Evolutionary conservation across 2,329 filamentous ascomycete species (phyloP).

Genomic region (Aspergillus sp.): DNA sequence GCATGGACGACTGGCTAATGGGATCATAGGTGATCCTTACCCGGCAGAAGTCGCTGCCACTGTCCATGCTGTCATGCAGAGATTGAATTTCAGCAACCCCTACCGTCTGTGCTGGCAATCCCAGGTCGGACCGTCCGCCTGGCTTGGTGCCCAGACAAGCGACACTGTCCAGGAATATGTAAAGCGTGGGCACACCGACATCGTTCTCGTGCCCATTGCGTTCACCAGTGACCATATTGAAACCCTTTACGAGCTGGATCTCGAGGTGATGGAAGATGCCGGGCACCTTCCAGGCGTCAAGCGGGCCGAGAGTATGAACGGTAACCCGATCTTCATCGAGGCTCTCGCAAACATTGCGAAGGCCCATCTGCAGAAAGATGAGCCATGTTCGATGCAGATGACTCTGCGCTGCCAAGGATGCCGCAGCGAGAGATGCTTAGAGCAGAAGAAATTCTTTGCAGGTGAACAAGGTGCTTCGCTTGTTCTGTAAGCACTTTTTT

Average conservation of each 20-base stretch:
- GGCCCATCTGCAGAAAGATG: constrained; percentile 64
- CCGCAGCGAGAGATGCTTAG: constrained; percentile 77
- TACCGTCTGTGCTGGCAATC: constrained; percentile 97
- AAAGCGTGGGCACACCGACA: constrained; percentile 81
- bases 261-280: constrained; percentile 83
- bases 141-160: constrained; percentile 90
- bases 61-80: constrained; percentile 92
- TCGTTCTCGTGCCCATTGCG: constrained; percentile 87
- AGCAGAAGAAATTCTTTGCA: constrained; percentile 61
- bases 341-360: constrained; percentile 84
- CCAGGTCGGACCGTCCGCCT: constrained; percentile 89
- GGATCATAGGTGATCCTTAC: constrained; percentile 70
- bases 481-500: constrained; percentile 14
- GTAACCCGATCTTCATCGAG: constrained; percentile 80
- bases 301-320: constrained; percentile 86
- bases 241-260: constrained; percentile 87
- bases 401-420: constrained; percentile 86
- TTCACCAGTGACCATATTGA: constrained; percentile 99
- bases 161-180: constrained; percentile 84
- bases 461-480: constrained; percentile 30
- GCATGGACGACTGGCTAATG: not conserved
- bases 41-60: constrained; percentile 93
- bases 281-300: constrained; percentile 69
- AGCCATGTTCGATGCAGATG: constrained; percentile 77
- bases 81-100: constrained; percentile 77